Base-by-base conservation (phyloP, 139 green algal species). In the Closterium sp. region DNA sequence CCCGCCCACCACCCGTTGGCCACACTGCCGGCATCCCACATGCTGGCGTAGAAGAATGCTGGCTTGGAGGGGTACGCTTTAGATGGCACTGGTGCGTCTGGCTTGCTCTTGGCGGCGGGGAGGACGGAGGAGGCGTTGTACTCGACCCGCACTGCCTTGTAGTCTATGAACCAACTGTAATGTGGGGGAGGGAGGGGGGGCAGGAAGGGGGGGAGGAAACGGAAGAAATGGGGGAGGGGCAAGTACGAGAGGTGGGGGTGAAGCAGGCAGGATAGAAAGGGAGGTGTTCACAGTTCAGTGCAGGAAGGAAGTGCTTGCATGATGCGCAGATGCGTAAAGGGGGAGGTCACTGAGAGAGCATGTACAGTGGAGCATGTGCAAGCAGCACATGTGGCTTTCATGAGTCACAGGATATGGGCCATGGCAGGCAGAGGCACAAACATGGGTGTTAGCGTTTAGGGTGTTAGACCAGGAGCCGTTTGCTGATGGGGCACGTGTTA, bases 31-130 rank as follows among this genome's bases (percentile, higher is more conserved):
- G 89, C 89, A 27, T 91, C 45, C 89, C 89, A 91, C 30, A 91
- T 32, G 19, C 30, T 70, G 38, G 70, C 34, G 45, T 91, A 91
- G 10, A 91, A 32, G 89, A 87, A 93, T 0, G 70, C 6, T 0
- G 91, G 91, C 91, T 93, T 93, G 45, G 31, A 92, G 29, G 91
- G 91, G 38, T 38, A 93, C 7, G 31, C 30, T 27, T 85, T 22
- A 22, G 62, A 79, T 13, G 62, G 62, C 62, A 79, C 62, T 0
- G 62, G 62, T 27, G 62, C 17, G 62, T 3, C 17, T 4, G 62
- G 19, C 19, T 79, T 79, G 17, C 19, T 79, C 62, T 79, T 79
- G 62, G 62, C 4, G 62, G 62, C 1, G 62, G 62, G 62, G 17
- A 79, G 62, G 10, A 24, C 19, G 62, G 62, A 79, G 62, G 62